Evolutionary conservation across 805 yeast genomes (phyloP), one percentile per base, ranked within the genome.

Genomic region (Candida railenensis): DNA sequence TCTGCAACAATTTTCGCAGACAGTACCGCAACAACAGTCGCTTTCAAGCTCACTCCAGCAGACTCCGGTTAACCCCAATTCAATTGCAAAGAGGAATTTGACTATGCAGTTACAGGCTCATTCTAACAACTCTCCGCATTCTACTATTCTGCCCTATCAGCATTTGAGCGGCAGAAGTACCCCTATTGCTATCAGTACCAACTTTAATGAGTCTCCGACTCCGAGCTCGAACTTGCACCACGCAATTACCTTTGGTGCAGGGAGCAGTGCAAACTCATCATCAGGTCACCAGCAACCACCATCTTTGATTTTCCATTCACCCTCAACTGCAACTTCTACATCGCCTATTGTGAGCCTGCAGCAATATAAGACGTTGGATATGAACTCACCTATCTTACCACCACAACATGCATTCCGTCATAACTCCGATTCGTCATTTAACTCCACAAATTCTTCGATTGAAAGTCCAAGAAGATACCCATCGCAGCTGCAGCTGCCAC

Each of bases 361-460:
- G 11, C 45, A 42, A 25, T 42, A 42, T 21, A 34, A 34, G 30
- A 12, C 33, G 4, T 42, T 42, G 33, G 45, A 42, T 22, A 12
- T 42, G n/a, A 42, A 42, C 22, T 34, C 39, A 12, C 39, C 40
- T 15, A 42, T 42, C 18, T 37, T 50, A 34, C 48, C 54, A 47
- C 65, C 65, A 8, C 55, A 54, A 18, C 54, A 58, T 46, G 52
- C 53, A 22, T 60, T 60, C 51, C 59, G 61, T 30, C 63, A 60
- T 47, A 59, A 58, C 46, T 55, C 61, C 14, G 63, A 59, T 33
- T 44, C 56, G 5, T 47, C 55, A 16, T 30, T 52, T n/a, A 39
- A 48, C 19, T 45, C 52, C 14, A 41, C 42, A 15, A 38, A 20
- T 20, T 40, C 43, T 7, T 36, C 39, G 40, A 49, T 48, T 42